Conservation (phyloP, 2,329 filamentous ascomycete species). For the Fusarium sp. region DNA sequence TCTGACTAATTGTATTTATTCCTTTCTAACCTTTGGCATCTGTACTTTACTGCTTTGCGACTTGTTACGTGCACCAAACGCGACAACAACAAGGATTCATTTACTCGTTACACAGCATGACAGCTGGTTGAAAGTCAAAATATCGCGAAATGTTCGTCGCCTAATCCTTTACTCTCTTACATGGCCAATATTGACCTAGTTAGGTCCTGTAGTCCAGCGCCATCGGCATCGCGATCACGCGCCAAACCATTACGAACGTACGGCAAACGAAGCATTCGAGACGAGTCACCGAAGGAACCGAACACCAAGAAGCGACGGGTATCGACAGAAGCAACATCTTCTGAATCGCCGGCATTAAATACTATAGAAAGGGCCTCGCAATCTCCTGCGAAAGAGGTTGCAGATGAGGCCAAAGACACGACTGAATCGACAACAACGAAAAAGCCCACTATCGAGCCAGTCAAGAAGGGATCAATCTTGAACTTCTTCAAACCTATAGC, state of each 20-base stretch:
- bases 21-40: accelerated
- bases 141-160: slow-evolving; percentile 7
- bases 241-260: slow-evolving; percentile 57
- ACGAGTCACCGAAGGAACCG: slow-evolving; percentile 37
- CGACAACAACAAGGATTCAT: neutral
- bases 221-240: slow-evolving; percentile 45
- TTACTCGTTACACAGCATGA: slow-evolving; percentile 13
- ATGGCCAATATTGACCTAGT: slow-evolving; percentile 9
- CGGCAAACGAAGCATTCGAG: slow-evolving; percentile 51
- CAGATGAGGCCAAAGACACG: neutral
- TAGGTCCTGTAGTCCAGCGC: slow-evolving; percentile 51
- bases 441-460: neutral
- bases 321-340: neutral
- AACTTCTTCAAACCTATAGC: slow-evolving; percentile 57
- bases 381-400: neutral
- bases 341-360: neutral
- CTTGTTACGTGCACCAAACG: neutral
- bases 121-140: neutral
- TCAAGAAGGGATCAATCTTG: slow-evolving; percentile 54
- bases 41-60: accelerated
- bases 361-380: neutral
- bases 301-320: slow-evolving; percentile 46
- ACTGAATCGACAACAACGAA: neutral
- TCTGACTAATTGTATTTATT: neutral
- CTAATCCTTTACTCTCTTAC: too few species aligned